phyloP scores from a whole-genome alignment of 495 filamentous ascomycete genomes.

The Eremomyces bilateralis region DNA sequence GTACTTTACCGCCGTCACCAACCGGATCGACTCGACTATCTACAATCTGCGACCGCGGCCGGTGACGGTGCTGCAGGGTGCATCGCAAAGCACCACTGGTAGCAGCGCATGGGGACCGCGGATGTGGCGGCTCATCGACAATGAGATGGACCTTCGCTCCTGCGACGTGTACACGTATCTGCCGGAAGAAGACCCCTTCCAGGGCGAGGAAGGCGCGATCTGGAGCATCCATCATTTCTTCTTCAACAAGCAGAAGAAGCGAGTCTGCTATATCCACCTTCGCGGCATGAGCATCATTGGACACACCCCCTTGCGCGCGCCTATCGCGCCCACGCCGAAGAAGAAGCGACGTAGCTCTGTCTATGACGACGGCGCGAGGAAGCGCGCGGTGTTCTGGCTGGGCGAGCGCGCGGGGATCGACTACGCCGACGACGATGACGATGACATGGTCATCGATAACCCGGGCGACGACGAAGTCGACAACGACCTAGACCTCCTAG shows the following conservation, averaged over 20 bases:
- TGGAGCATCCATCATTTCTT: constrained; percentile 97
- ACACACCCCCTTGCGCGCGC: constrained; percentile 30
- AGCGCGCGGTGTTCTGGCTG: constrained; percentile 68
- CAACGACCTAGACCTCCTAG: neutral
- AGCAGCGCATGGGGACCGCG: constrained; percentile 48
- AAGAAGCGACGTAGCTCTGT: constrained; percentile 6
- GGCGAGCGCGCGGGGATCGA: constrained; percentile 31
- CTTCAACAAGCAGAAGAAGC: constrained; percentile 79
- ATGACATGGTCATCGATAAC: constrained; percentile 14
- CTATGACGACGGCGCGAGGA: constrained; percentile 33
- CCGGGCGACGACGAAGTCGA: constrained; percentile 9
- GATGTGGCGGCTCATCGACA: constrained; percentile 79
- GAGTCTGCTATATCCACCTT: constrained; percentile 87
- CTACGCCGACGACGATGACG: constrained; percentile 2
- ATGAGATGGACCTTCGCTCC: constrained; percentile 72
- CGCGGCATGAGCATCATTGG: constrained; percentile 66
- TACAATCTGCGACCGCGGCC: constrained; percentile 54
- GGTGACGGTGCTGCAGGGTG: constrained; percentile 2
- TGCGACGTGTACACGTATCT: constrained; percentile 72
- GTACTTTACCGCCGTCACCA: constrained; percentile 54
- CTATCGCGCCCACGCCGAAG: constrained; percentile 7
- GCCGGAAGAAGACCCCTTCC: constrained; percentile 62
- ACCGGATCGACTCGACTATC: constrained; percentile 61
- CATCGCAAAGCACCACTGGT: constrained; percentile 13
- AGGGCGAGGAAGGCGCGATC: constrained; percentile 77